Evolutionary conservation across 352 stramenopile species (phyloP), one percentile per base, ranked within the genome.

Genomic region (Globisporangium radiosum): DNA sequence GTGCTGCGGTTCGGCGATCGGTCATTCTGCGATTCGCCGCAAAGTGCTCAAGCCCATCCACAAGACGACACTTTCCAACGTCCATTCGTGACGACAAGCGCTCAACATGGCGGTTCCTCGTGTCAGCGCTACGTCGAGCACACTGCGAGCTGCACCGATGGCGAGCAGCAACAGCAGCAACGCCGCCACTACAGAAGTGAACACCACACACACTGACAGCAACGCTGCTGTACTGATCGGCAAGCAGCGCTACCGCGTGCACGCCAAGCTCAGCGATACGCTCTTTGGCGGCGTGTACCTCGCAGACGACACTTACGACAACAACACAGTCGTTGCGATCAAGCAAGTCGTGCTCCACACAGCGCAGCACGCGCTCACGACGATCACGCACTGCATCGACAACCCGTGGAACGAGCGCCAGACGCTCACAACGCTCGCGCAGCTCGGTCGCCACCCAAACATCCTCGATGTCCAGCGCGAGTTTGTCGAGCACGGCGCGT

Each of bases 401-500:
- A 82, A 81, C 59, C 75, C 75, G 5, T 80, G 66, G 64, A 54
- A 56, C 37, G 75, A 85, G 47, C 60, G 52, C n/a, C 63, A 66
- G 37, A 54, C 72, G 42, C 51, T 71, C 45, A 42, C 5, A 4
- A 47, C 56, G 45, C 66, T 80, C 36, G 60, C 62, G 59, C 44
- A 60, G 7, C 63, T 73, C 44, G 65, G 54, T 13, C 43, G 51
- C 10, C 71, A 88, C 50, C 50, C 59, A 10, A 80, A 81, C 57
- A 66, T 86, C 40, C 64, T 88, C n/a, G 64, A 57, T 9, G 75
- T 77, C 40, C 62, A 56, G 8, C 38, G 64, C 42, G 60, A 77
- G 36, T 88, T 86, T 55, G 25, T 81, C 37, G 65, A 81, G n/a
- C 62, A 72, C 17, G 64, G 64, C 25, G 63, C 59, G n/a, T 82